These are phyloP conservation scores for Pyrenophora tritici-repentis DNA, from an alignment of 2,329 filamentous ascomycete genomes.

Conservation along the genomic window DNA sequence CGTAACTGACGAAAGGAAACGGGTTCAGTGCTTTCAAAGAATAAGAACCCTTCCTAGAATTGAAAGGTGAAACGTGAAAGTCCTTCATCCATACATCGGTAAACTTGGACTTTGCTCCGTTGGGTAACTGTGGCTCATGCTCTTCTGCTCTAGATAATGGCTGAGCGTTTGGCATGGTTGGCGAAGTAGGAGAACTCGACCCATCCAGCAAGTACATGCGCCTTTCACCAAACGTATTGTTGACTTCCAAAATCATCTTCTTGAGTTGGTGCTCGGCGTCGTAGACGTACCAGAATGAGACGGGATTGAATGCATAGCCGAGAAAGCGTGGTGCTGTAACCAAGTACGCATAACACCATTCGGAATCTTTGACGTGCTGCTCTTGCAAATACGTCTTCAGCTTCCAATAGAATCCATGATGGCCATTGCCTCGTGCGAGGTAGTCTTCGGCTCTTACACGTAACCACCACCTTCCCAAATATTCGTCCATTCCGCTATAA, in stretches of 20 bases:
- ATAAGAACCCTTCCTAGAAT: slow-evolving; percentile 58
- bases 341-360: slow-evolving; percentile 71
- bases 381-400: slow-evolving; percentile 62
- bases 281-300: slow-evolving; percentile 82
- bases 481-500: slow-evolving; percentile 28
- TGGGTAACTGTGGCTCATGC: slow-evolving; percentile 1
- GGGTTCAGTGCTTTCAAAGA: slow-evolving; percentile 54
- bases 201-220: slow-evolving; percentile 66
- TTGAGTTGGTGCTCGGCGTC: slow-evolving; percentile 60
- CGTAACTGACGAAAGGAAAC: slow-evolving; percentile 39
- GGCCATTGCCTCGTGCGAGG: slow-evolving; percentile 59
- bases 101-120: slow-evolving; percentile 45
- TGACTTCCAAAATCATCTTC: slow-evolving; percentile 73
- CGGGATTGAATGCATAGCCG: slow-evolving; percentile 74
- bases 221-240: slow-evolving; percentile 76
- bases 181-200: slow-evolving; percentile 36
- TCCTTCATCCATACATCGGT: slow-evolving; percentile 67
- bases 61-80: slow-evolving; percentile 79
- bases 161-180: slow-evolving; percentile 20
- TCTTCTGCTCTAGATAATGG: slow-evolving; percentile 3
- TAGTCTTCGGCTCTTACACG: slow-evolving; percentile 65
- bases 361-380: slow-evolving; percentile 63
- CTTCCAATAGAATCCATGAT: slow-evolving; percentile 66
- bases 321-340: slow-evolving; percentile 72
- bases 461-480: slow-evolving; percentile 58